These are phyloP conservation scores for Camelina hispida DNA, from an alignment of 345 rosid species.

Conservation along the genomic window DNA sequence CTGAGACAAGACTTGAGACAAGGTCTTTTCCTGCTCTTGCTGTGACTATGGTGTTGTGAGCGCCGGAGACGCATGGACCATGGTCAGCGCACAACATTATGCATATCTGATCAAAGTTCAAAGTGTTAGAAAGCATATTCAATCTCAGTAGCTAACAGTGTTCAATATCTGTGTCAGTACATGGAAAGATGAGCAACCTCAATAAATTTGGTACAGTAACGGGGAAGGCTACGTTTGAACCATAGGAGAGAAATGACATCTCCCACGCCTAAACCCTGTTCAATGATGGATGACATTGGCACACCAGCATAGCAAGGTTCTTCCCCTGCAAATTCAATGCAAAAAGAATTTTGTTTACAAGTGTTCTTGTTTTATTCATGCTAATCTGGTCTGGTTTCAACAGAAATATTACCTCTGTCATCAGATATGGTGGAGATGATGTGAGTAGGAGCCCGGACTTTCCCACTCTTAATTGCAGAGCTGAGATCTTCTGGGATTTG, in stretches of 20 bases:
- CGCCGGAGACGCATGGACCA: constrained; percentile 97
- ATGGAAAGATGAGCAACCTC: constrained; percentile 57
- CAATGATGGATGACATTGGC: constrained; percentile 96
- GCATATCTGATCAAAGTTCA: constrained; percentile 71
- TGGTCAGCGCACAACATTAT: constrained; percentile 97
- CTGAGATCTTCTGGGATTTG: constrained; percentile 97
- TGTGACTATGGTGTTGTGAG: constrained; percentile 95
- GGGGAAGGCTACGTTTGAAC: constrained; percentile 98
- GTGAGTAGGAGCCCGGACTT: constrained; percentile 97
- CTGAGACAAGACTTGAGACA: constrained; percentile 94
- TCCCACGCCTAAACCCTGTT: constrained; percentile 90
- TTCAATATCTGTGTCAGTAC: not conserved
- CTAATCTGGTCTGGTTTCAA: constrained; percentile 10
- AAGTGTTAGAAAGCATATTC: not conserved
- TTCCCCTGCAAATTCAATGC: constrained; percentile 62
- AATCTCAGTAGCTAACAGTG: not conserved
- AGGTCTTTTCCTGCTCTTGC: constrained; percentile 99
- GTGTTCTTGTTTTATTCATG: not conserved
- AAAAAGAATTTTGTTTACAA: constrained; percentile 18
- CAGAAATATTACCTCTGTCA: constrained; percentile 68
- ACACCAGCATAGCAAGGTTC: constrained; percentile 99
- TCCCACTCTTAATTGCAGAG: constrained; percentile 90
- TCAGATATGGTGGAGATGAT: constrained; percentile 96
- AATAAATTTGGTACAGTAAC: constrained; percentile 89
- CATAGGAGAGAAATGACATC: constrained; percentile 96